Evolutionary conservation across 169 alveolate species (phyloP).

Genomic region (Plasmodium gonderi): DNA sequence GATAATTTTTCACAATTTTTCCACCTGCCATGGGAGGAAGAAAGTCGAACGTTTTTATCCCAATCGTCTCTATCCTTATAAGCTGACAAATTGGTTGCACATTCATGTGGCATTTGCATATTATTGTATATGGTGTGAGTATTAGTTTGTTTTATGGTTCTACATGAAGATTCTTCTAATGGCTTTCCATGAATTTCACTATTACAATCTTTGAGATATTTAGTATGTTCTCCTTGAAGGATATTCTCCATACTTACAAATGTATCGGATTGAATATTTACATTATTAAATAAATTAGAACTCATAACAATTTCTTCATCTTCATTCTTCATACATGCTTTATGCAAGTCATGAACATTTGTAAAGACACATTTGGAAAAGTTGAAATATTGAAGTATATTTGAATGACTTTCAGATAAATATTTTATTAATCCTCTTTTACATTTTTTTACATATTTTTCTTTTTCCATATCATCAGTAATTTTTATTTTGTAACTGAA

Average conservation of each 20-base stretch:
- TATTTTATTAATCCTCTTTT: conserved; percentile 25
- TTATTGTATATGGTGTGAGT: no score
- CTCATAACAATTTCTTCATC: background rate
- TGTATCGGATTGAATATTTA: background rate
- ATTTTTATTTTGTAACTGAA: conserved; percentile 6
- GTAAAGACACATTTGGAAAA: background rate
- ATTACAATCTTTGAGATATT: background rate
- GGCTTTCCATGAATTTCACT: background rate
- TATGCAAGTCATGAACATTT: conserved; percentile 14
- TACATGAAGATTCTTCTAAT: no score
- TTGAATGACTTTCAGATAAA: conserved; percentile 20
- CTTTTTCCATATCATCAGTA: conserved; percentile 16
- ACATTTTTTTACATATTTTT: conserved; percentile 6
- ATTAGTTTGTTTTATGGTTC: no score
- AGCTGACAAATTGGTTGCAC: no score
- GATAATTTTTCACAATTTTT: background rate
- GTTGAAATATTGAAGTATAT: conserved; percentile 23
- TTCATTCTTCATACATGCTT: background rate
- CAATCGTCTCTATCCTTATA: no score
- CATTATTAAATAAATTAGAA: conserved; percentile 4
- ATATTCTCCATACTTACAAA: conserved; percentile 1
- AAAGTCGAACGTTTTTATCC: no score
- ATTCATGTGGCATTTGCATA: no score
- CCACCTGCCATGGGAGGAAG: background rate
- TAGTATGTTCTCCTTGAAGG: background rate